Percentiles rank a stretch among this genome's conserved stretches.
Evolutionary conservation across 192 early-diverging fungal genomes (phyloP).

Genomic region (Spizellomyces punctatus): DNA sequence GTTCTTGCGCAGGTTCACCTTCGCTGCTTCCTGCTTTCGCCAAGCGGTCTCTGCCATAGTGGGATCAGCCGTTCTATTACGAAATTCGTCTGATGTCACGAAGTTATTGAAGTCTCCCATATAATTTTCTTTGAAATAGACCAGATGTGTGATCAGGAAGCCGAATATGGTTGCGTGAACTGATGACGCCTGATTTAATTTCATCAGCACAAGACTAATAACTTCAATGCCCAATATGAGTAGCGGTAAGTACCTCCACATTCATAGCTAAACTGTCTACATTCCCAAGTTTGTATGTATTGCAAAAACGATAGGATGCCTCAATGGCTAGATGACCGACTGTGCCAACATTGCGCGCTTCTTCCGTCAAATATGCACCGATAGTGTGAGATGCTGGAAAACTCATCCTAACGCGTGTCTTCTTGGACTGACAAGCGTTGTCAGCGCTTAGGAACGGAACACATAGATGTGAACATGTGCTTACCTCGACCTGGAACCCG

Average conservation of each 20-base stretch:
- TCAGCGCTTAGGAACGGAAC: too few species aligned
- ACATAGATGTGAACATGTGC: background rate
- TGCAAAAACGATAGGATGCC: constrained; percentile 35
- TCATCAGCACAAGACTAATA: background rate
- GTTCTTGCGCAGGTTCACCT: constrained; percentile 31
- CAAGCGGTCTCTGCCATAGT: constrained; percentile 27
- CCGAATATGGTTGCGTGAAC: constrained; percentile 68
- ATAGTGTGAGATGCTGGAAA: constrained; percentile 67
- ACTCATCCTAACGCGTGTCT: constrained; percentile 45
- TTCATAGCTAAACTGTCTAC: constrained; percentile 28
- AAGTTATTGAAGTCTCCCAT: constrained; percentile 49
- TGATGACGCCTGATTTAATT: constrained; percentile 46
- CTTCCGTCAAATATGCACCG: constrained; percentile 59
- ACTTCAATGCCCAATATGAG: background rate
- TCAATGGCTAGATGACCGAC: constrained; percentile 31
- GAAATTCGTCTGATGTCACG: constrained; percentile 59
- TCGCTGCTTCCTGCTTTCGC: constrained; percentile 53
- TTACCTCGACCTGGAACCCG: constrained; percentile 55
- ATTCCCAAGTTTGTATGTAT: constrained; percentile 6
- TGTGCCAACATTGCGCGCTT: constrained; percentile 50
- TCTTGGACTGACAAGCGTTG: constrained; percentile 44
- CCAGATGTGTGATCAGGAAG: constrained; percentile 63
- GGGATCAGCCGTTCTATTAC: constrained; percentile 40
- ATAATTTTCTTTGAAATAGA: constrained; percentile 75
- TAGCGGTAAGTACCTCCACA: constrained; percentile 24